These are phyloP conservation scores for Euphorbia peplus DNA, from an alignment of 345 rosid genomes.

Conservation along the genomic window DNA sequence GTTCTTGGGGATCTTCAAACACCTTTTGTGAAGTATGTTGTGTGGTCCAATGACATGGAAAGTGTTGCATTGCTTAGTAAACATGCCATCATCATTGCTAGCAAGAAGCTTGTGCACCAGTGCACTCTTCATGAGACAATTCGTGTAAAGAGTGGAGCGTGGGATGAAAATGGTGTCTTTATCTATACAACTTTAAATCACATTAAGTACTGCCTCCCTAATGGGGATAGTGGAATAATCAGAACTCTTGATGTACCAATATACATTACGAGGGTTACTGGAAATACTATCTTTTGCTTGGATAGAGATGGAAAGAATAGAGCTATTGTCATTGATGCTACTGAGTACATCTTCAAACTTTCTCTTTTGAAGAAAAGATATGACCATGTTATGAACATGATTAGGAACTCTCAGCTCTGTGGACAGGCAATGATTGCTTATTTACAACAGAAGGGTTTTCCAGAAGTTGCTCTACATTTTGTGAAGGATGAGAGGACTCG, in stretches of 20 bases:
- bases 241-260: conserved; percentile 79
- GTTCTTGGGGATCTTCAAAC: conserved; percentile 84
- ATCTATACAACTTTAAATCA: conserved; percentile 87
- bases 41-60: conserved; percentile 96
- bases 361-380: conserved; percentile 72
- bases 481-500: conserved; percentile 94
- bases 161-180: conserved; percentile 94
- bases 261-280: conserved; percentile 76
- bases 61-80: conserved; percentile 92
- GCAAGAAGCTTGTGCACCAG: conserved; percentile 74
- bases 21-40: conserved; percentile 70
- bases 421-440: conserved; percentile 98
- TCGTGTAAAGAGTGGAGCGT: conserved; percentile 90
- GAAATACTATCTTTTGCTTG: conserved; percentile 64
- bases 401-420: conserved; percentile 85
- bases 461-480: conserved; percentile 97
- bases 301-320: conserved; percentile 86
- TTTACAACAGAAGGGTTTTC: conserved; percentile 94
- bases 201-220: conserved; percentile 89
- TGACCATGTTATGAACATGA: conserved; percentile 95
- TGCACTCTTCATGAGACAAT: conserved; percentile 93
- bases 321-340: conserved; percentile 64
- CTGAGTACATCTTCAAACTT: conserved; percentile 87
- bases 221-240: conserved; percentile 87
- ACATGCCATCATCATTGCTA: conserved; percentile 79